These are phyloP conservation scores for Inonotus hispidus DNA, from an alignment of 1,284 basidiomycete species.

Conservation along the genomic window DNA sequence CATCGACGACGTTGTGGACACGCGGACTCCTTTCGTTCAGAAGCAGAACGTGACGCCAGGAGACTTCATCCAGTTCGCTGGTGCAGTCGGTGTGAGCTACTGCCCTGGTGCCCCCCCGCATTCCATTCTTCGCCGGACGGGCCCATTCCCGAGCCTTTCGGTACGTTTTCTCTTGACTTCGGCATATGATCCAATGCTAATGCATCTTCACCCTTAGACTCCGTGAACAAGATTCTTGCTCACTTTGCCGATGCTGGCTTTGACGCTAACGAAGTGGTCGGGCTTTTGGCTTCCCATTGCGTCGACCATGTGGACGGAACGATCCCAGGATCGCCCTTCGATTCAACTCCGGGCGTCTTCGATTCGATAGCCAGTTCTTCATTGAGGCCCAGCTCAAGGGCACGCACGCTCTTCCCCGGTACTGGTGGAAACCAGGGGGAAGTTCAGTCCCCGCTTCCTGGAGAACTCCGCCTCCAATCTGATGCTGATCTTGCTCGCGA, in stretches of 20 bases:
- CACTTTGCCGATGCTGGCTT: constrained; percentile 26
- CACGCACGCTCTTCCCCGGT: constrained; percentile 32
- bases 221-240: constrained; percentile 21
- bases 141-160: constrained; percentile 27
- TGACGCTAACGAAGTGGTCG: constrained; percentile 27
- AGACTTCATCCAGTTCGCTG: constrained; percentile 30
- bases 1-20: constrained; percentile 27
- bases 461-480: constrained; percentile 18
- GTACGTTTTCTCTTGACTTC: constrained; percentile 15
- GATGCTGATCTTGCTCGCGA: constrained; percentile 19
- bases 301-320: constrained; percentile 33
- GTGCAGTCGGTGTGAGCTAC: constrained; percentile 27
- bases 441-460: constrained; percentile 10
- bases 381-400: constrained; percentile 31
- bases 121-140: constrained; percentile 29
- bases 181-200: too few relatives aligned
- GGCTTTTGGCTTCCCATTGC: constrained; percentile 31
- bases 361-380: constrained; percentile 40
- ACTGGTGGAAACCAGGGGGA: constrained; percentile 26
- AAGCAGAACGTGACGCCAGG: constrained; percentile 25
- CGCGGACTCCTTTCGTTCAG: constrained; percentile 24
- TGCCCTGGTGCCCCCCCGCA: constrained; percentile 26
- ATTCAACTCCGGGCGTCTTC: constrained; percentile 34
- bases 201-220: too few relatives aligned
- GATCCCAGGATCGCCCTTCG: constrained; percentile 35